phyloP scores from a whole-genome alignment of 192 early-diverging fungal species.

The Gaertneriomyces sp. region DNA sequence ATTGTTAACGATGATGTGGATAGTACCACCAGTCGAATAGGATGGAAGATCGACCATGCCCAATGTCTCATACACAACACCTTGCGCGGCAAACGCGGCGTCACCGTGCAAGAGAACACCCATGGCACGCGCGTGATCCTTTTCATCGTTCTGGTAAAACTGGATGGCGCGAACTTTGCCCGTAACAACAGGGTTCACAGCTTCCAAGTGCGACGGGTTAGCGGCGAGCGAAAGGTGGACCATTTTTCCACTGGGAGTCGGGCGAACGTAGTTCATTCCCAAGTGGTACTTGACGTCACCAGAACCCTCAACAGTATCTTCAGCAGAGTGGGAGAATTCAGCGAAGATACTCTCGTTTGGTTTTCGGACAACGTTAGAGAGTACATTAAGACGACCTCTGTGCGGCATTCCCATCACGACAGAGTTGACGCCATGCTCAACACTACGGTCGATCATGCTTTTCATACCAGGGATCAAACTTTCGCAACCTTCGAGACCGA shows the following conservation, averaged over 20 bases:
- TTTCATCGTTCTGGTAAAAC: slow-evolving; percentile 87
- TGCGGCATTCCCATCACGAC: slow-evolving; percentile 99
- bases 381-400: slow-evolving; percentile 96
- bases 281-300: slow-evolving; percentile 76
- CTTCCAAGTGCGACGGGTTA: slow-evolving; percentile 98
- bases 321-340: slow-evolving; percentile 88
- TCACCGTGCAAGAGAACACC: slow-evolving; percentile 96
- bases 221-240: slow-evolving; percentile 96
- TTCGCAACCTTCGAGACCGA: slow-evolving; percentile 97
- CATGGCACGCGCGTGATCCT: slow-evolving; percentile 77
- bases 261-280: slow-evolving; percentile 85
- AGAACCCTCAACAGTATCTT: slow-evolving; percentile 87
- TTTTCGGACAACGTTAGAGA: slow-evolving; percentile 98
- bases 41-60: slow-evolving; percentile 91
- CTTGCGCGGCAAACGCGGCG: slow-evolving; percentile 97
- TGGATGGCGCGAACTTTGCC: slow-evolving; percentile 96
- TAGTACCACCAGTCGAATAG: slow-evolving; percentile 94
- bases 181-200: slow-evolving; percentile 95
- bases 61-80: slow-evolving; percentile 95
- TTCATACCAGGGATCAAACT: slow-evolving; percentile 98
- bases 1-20: slow-evolving; percentile 98
- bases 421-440: slow-evolving; percentile 91
- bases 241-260: slow-evolving; percentile 94
- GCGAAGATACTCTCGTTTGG: slow-evolving; percentile 98
- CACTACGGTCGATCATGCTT: slow-evolving; percentile 92